A percentile compares a stretch with the other conserved stretches of the same genome.
Conservation (phyloP, 2,329 filamentous ascomycete species). For the Cyphellophora europaea region DNA sequence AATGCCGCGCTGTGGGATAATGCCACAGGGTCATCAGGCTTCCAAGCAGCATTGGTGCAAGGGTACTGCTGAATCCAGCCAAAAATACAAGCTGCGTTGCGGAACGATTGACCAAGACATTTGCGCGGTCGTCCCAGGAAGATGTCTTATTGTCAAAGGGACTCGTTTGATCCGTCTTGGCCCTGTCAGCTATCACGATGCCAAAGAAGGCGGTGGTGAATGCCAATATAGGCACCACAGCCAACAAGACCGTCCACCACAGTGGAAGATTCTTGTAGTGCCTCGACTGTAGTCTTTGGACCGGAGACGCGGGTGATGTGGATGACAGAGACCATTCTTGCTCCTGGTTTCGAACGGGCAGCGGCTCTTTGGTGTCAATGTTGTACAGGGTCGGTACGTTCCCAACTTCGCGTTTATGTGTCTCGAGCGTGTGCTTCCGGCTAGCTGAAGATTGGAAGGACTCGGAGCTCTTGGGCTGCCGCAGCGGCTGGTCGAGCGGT, state of each 20-base stretch:
- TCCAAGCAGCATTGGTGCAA: slow-evolving; percentile 5
- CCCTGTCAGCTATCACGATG: neutral
- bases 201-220: neutral
- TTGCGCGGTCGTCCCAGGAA: neutral
- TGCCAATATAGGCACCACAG: neutral
- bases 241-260: neutral
- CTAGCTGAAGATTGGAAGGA: neutral
- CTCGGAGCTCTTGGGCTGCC: neutral
- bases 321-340: neutral
- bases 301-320: neutral
- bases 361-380: neutral
- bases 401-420: neutral
- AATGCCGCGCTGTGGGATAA: slow-evolving; percentile 1
- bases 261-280: neutral
- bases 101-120: slow-evolving; percentile 4
- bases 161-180: neutral
- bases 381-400: slow-evolving; percentile 1
- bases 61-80: slow-evolving; percentile 3
- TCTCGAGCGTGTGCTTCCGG: neutral
- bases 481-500: neutral
- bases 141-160: neutral
- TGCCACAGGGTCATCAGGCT: slow-evolving; percentile 7
- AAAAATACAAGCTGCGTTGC: slow-evolving; percentile 5
- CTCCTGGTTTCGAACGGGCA: neutral
- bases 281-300: no score